These are phyloP conservation scores for Kwoniella mangroviensis DNA, from an alignment of 768 basidiomycete genomes.

Conservation along the genomic window DNA sequence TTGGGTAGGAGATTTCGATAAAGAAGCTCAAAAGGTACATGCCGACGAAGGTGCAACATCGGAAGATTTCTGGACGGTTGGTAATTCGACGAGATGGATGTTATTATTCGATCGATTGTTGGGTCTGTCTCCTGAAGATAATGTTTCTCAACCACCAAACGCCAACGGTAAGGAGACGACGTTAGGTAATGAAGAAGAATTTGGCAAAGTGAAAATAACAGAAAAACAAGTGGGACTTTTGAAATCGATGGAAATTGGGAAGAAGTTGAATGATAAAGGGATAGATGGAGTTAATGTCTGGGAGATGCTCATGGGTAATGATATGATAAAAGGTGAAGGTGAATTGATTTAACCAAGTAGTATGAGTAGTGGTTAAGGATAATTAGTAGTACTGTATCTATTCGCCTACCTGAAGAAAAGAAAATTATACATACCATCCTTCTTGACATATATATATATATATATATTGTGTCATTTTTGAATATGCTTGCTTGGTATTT, in stretches of 20 bases:
- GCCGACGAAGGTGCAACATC: slow-evolving; percentile 40
- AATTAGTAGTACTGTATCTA: background rate
- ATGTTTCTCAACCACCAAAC: background rate
- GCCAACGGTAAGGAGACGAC: slow-evolving; percentile 4
- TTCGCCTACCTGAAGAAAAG: too few relatives aligned
- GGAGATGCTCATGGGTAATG: slow-evolving; percentile 56
- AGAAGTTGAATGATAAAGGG: slow-evolving; percentile 26
- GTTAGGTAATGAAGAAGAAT: background rate
- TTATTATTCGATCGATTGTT: slow-evolving; percentile 38
- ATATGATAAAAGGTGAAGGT: slow-evolving; percentile 49
- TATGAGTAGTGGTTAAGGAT: background rate
- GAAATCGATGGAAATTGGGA: slow-evolving; percentile 36
- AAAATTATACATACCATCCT: too few relatives aligned
- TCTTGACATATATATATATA: background rate
- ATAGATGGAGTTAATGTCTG: slow-evolving; percentile 46
- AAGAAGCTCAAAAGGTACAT: slow-evolving; percentile 41
- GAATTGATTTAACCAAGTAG: slow-evolving; percentile 28
- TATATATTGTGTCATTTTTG: background rate
- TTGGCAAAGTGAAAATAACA: slow-evolving; percentile 5
- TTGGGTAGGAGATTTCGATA: slow-evolving; percentile 46
- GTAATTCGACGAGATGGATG: slow-evolving; percentile 55
- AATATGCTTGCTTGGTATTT: background rate
- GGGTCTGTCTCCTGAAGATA: slow-evolving; percentile 20
- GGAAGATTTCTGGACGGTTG: slow-evolving; percentile 57
- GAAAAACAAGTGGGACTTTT: slow-evolving; percentile 33